These are phyloP conservation scores for Talaromyces sp. DNA, from an alignment of 2,329 filamentous ascomycete species.

Conservation along the genomic window DNA sequence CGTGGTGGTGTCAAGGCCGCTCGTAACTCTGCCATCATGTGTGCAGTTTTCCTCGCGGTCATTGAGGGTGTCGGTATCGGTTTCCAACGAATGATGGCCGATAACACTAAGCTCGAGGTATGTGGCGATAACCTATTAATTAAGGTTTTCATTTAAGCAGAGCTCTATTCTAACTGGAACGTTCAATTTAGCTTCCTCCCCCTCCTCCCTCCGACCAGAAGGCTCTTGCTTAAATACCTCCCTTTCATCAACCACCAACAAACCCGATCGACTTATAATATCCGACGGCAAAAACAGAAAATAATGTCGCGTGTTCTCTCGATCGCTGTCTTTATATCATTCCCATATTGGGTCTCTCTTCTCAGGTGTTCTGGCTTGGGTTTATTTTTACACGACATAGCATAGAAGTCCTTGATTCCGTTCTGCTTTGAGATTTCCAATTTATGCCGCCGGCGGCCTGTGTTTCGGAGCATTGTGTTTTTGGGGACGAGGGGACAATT, in stretches of 20 bases:
- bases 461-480: slow-evolving; percentile 32
- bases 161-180: slow-evolving; percentile 7
- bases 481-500: slow-evolving; percentile 29
- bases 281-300: not conserved
- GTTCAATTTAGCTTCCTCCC: slow-evolving; percentile 36
- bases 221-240: slow-evolving; percentile 36
- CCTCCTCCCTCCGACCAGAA: slow-evolving; percentile 40
- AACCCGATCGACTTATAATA: slow-evolving; percentile 12
- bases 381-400: slow-evolving; percentile 38
- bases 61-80: slow-evolving; percentile 98
- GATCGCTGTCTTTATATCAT: slow-evolving; percentile 27
- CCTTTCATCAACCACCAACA: slow-evolving; percentile 2
- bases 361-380: slow-evolving; percentile 42
- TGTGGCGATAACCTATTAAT: slow-evolving; percentile 18
- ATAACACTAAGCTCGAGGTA: slow-evolving; percentile 81
- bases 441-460: slow-evolving; percentile 28
- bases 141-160: slow-evolving; percentile 8
- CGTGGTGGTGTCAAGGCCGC: slow-evolving; percentile 90
- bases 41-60: slow-evolving; percentile 88
- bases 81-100: slow-evolving; percentile 91
- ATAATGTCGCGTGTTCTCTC: slow-evolving; percentile 4
- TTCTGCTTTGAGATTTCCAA: slow-evolving; percentile 24
- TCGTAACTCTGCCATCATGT: slow-evolving; percentile 93
- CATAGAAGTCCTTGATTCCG: slow-evolving; percentile 35
- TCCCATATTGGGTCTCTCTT: slow-evolving; percentile 38